Evolutionary conservation across 768 basidiomycete species (phyloP), one percentile per base, ranked within the genome.

Genomic region (Russula virescens): DNA sequence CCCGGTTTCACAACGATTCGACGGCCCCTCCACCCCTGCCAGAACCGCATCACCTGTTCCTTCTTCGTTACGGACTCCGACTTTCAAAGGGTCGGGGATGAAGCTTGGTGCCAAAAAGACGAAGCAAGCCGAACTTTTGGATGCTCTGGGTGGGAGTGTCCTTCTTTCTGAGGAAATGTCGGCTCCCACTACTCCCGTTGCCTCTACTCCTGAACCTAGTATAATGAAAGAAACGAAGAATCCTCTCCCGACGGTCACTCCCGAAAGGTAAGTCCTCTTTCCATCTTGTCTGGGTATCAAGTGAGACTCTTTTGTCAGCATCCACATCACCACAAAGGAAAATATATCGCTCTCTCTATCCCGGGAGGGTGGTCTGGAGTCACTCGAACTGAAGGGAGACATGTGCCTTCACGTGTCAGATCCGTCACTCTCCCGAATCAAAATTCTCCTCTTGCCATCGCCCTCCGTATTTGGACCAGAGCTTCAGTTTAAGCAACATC

Each of bases 401-500:
- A 90, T 98, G 85, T 94, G 94, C 73, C 81, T 98, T 38, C 84
- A 86, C 55, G 88, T 98, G 64, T 76, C 89, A 16, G 93, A 95
- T 63, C 75, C 90, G 0, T 78, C 83, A n/a, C 75, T 83, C 23
- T 81, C 89, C 4, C 86, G 88, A 64, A 75, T 97, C 71, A 83
- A 83, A 53, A 78, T 98, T 59, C 76, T 78, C 18, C 82, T 98
- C 25, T 75, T 80, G 0, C 75, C 83, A 0, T 75, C 83, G 19
- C 74, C 82, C 16, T 76, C 78, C 13, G 82, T 85, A 64, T 82
- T 87, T 61, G 85, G 81, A 59, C 82, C 81, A 54, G 86, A 82
- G 43, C 75, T 98, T 47, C 94, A 96, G 73, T 97, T 96, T 82
- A 98, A 98, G 75, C 94, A 97, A 68, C 97, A 98, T 70, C 96